Evolutionary conservation across 306 rosid species (phyloP).

Genomic region (Cicer yamashitae): DNA sequence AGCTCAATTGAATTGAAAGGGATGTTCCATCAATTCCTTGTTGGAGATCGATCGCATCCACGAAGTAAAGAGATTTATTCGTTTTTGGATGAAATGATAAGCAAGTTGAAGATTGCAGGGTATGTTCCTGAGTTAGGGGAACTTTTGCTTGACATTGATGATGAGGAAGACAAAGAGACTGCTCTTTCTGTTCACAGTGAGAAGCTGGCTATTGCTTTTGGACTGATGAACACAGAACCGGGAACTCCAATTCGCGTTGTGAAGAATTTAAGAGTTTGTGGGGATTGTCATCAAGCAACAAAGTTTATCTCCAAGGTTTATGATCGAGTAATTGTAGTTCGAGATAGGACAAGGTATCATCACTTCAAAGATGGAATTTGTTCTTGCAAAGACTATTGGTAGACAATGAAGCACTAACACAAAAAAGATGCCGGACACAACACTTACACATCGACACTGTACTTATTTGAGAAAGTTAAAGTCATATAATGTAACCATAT

Average conservation of each 20-base stretch:
- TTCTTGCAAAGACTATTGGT: slow-evolving; percentile 68
- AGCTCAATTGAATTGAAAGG: slow-evolving; percentile 63
- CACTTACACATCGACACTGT: too few relatives aligned
- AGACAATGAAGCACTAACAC: slow-evolving; percentile 2
- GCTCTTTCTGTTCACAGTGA: slow-evolving; percentile 62
- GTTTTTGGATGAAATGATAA: slow-evolving; percentile 56
- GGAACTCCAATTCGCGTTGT: slow-evolving; percentile 64
- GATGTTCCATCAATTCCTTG: slow-evolving; percentile 56
- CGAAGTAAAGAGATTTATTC: slow-evolving; percentile 52
- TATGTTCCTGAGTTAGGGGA: slow-evolving; percentile 57
- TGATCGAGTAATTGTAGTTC: slow-evolving; percentile 54
- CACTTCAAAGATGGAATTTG: slow-evolving; percentile 60
- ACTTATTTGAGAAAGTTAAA: too few relatives aligned
- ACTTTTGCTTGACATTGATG: slow-evolving; percentile 57
- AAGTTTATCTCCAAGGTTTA: slow-evolving; percentile 61
- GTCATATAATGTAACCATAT: too few relatives aligned
- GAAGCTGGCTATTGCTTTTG: slow-evolving; percentile 67
- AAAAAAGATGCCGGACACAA: too few relatives aligned
- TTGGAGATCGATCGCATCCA: slow-evolving; percentile 61
- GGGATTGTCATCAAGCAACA: slow-evolving; percentile 62
- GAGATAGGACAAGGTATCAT: slow-evolving; percentile 63
- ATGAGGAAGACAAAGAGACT: slow-evolving; percentile 65
- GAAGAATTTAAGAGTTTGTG: slow-evolving; percentile 64
- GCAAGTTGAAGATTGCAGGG: slow-evolving; percentile 57
- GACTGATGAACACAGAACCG: slow-evolving; percentile 56